Evolutionary conservation across 164 flowering plant genomes (phyloP), one percentile per base, ranked within the genome.

Genomic region (Umbilicus rupestris): DNA sequence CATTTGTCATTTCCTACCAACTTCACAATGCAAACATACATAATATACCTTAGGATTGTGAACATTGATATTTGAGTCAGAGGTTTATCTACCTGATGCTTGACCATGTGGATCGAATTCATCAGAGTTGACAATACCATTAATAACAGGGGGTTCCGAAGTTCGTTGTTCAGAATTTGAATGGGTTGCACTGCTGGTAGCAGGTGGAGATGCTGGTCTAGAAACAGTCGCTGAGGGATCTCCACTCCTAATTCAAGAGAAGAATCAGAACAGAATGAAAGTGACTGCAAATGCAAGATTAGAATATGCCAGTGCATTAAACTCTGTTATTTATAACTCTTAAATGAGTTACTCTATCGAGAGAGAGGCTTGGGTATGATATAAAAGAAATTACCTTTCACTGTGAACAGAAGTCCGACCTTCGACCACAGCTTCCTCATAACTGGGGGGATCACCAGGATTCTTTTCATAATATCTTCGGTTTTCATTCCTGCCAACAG

Each of bases 51-150:
- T 39, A 50, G 14, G 37, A 39, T 19, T 29, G 2, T 26, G 9
- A 50, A 52, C 46, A 57, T 19, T 15, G 58, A n/a, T 17, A 58
- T n/a, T 15, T 33, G 2, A 66, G 37, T 59, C 15, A 70, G 31
- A 39, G 41, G 11, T 57, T 69, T 9, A 31, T 6, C 14, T 79
- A 89, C 97, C 97, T 77, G 92, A 64, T 75, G 74, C 63, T 45
- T 92, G 57, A 75, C 83, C 80, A 33, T 96, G 96, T 5, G 97
- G 97, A 74, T 92, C 97, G 81, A 95, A 95, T 70, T 90, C 99
- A 79, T 90, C 96, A 82, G 74, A 80, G 65, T 76, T 68, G 63
- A 73, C 79, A 70, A 69, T 70, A 72, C 80, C 81, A 67, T 83
- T 77, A 60, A 74, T 70, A 15, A 52, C 71, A 66, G 83, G 74